A percentile compares a stretch with the other conserved stretches of the same genome.
phyloP scores from a whole-genome alignment of 192 early-diverging fungal species.

The Chytriomyces sp. region DNA sequence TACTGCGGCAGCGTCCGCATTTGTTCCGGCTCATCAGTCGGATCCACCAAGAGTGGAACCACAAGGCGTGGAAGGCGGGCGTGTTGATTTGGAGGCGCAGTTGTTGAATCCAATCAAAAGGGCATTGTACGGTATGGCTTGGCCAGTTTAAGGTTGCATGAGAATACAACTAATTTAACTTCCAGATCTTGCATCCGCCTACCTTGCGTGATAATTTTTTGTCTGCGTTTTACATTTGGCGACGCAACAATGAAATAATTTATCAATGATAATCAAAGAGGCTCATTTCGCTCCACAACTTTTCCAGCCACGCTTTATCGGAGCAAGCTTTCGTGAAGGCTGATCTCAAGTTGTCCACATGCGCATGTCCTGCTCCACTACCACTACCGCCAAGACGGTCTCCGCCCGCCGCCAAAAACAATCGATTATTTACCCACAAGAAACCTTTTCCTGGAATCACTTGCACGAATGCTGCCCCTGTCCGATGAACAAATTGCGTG shows the following conservation, averaged over 20 bases:
- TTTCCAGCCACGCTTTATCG: slow-evolving; percentile 56
- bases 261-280: background rate
- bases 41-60: background rate
- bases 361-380: background rate
- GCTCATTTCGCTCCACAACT: slow-evolving; percentile 63
- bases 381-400: slow-evolving; percentile 5
- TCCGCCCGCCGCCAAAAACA: slow-evolving; percentile 47
- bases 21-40: background rate
- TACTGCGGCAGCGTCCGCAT: background rate
- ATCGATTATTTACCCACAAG: slow-evolving; percentile 86
- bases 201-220: too few species aligned
- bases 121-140: slow-evolving; percentile 26
- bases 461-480: slow-evolving; percentile 91
- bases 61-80: background rate
- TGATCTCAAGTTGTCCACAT: slow-evolving; percentile 28
- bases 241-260: too few species aligned
- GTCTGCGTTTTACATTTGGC: too few species aligned
- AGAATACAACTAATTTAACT: too few species aligned
- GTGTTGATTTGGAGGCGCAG: background rate
- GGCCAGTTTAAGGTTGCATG: too few species aligned
- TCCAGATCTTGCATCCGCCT: too few species aligned
- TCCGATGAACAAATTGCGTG: slow-evolving; percentile 89
- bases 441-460: slow-evolving; percentile 73
- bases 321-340: slow-evolving; percentile 44
- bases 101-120: slow-evolving; percentile 20